phyloP scores from a whole-genome alignment of 2,329 filamentous ascomycete genomes.

The Dothistroma septosporum region DNA sequence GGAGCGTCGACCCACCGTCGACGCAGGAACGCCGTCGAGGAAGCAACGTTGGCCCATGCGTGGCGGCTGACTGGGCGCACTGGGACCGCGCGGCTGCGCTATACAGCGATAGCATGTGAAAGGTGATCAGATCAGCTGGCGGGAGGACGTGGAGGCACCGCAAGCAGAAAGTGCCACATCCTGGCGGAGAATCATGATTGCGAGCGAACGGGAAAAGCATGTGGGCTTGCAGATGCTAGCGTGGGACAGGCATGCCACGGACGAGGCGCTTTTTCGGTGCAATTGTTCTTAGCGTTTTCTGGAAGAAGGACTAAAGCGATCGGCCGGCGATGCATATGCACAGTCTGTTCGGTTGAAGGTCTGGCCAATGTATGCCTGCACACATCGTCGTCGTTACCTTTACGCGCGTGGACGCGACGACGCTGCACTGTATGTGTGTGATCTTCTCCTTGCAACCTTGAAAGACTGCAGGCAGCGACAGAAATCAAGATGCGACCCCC shows the following conservation, averaged over 20 bases:
- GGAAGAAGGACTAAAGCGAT: not conserved
- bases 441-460: not conserved
- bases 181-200: not conserved
- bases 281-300: not conserved
- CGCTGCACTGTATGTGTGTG: not conserved
- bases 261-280: not conserved
- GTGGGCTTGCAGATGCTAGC: not conserved
- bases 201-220: not conserved
- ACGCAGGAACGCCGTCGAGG: not conserved
- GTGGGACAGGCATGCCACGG: not conserved
- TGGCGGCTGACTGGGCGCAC: not conserved
- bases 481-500: not conserved
- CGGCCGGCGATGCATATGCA: not conserved
- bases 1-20: not conserved
- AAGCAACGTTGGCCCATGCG: not conserved
- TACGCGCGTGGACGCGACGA: not conserved
- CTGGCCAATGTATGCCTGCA: not conserved
- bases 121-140: not conserved
- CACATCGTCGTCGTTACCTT: not conserved
- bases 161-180: not conserved
- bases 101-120: not conserved
- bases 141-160: not conserved
- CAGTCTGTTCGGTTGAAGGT: not conserved
- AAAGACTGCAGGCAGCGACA: not conserved
- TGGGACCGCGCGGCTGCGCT: not conserved